Evolutionary conservation across 2,329 filamentous ascomycete species (phyloP).

Genomic region (Hirsutella minnesotensis): DNA sequence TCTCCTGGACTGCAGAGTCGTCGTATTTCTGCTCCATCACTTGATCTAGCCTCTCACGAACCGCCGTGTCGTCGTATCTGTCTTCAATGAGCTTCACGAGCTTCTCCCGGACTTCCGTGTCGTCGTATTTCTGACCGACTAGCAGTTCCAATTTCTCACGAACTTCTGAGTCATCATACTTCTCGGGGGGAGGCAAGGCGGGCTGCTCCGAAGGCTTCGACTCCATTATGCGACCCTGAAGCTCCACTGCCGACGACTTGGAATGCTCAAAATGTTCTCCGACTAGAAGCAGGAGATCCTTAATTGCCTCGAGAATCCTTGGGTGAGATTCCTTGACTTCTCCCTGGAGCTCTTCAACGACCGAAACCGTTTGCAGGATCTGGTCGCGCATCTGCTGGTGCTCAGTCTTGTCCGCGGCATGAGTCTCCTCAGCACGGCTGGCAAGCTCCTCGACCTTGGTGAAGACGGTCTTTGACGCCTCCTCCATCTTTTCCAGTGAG

Average conservation of each 20-base stretch:
- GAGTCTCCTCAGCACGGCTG: slow-evolving; percentile 61
- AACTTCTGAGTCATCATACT: slow-evolving; percentile 22
- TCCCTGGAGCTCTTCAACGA: slow-evolving; percentile 64
- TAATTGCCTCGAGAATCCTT: slow-evolving; percentile 74
- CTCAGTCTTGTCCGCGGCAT: slow-evolving; percentile 62
- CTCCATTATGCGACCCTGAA: slow-evolving; percentile 50
- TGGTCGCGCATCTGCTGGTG: slow-evolving; percentile 76
- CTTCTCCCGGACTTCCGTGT: slow-evolving; percentile 17
- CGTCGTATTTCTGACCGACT: slow-evolving; percentile 42
- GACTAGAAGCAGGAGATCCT: slow-evolving; percentile 73
- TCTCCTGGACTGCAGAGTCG: slow-evolving; percentile 29
- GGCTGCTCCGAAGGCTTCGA: slow-evolving; percentile 48
- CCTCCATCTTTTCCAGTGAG: slow-evolving; percentile 73
- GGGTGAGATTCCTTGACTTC: slow-evolving; percentile 77
- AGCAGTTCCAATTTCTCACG: slow-evolving; percentile 22
- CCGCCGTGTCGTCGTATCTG: slow-evolving; percentile 43
- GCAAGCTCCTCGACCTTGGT: slow-evolving; percentile 70
- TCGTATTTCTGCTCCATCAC: slow-evolving; percentile 45
- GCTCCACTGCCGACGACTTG: slow-evolving; percentile 47
- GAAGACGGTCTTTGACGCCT: slow-evolving; percentile 80
- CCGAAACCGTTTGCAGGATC: slow-evolving; percentile 60
- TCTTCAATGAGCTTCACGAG: slow-evolving; percentile 24
- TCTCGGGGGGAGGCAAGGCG: slow-evolving; percentile 44
- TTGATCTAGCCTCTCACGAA: slow-evolving; percentile 27
- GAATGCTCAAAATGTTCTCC: slow-evolving; percentile 83